phyloP scores from a whole-genome alignment of 2,329 filamentous ascomycete genomes.

The Tolypocladium inflatum region DNA sequence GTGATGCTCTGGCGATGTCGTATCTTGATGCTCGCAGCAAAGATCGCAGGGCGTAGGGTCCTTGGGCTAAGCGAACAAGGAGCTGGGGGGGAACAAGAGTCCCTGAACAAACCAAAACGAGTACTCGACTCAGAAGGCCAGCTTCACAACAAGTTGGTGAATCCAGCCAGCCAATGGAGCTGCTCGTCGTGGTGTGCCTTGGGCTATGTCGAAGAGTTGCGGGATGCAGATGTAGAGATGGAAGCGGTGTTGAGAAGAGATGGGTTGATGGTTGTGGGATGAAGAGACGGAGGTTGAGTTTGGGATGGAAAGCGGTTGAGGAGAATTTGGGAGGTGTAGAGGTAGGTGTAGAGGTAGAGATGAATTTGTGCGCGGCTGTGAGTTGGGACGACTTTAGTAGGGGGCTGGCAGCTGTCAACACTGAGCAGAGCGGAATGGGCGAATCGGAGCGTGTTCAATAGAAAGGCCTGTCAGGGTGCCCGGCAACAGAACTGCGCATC shows the following conservation, averaged over 20 bases:
- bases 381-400: not conserved
- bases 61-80: not conserved
- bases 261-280: not conserved
- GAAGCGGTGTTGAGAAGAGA: not conserved
- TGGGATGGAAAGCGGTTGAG: not conserved
- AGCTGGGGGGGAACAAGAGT: not conserved
- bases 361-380: not conserved
- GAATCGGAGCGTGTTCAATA: not conserved
- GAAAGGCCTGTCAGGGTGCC: not conserved
- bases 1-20: not conserved
- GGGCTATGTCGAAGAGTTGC: too few relatives aligned
- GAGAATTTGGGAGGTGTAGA: not conserved
- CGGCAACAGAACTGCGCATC: not conserved
- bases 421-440: not conserved
- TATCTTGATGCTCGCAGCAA: not conserved
- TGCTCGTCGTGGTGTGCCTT: not conserved
- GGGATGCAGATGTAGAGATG: not conserved
- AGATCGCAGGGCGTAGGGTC: too few relatives aligned
- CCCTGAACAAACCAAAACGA: not conserved
- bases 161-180: not conserved
- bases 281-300: not conserved
- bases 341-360: not conserved
- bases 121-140: not conserved
- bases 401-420: not conserved
- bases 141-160: not conserved